Evolutionary conservation across 306 rosid species (phyloP).

Genomic region (Ammopiptanthus mongolicus): DNA sequence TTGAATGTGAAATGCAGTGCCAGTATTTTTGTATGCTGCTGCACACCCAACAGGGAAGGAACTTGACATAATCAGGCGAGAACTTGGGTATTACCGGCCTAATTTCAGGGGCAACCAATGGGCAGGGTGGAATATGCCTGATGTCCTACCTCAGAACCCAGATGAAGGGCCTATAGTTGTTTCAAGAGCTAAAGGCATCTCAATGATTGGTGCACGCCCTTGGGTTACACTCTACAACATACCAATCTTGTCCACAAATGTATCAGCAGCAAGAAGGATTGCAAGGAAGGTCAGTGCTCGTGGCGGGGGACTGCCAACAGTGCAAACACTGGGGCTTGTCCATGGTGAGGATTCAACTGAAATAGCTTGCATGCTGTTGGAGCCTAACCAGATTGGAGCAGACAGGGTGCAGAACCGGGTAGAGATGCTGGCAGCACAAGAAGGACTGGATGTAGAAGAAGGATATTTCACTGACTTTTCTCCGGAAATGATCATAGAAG

Average conservation of each 20-base stretch:
- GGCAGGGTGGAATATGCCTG: slow-evolving; percentile 80
- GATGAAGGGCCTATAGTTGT: slow-evolving; percentile 57
- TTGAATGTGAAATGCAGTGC: slow-evolving; percentile 46
- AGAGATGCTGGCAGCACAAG: slow-evolving; percentile 64
- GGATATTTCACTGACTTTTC: slow-evolving; percentile 81
- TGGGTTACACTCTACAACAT: slow-evolving; percentile 67
- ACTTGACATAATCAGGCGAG: slow-evolving; percentile 60
- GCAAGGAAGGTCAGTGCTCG: slow-evolving; percentile 77
- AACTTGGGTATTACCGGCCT: slow-evolving; percentile 62
- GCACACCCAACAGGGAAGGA: slow-evolving; percentile 86
- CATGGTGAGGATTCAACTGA: slow-evolving; percentile 63
- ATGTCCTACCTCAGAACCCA: slow-evolving; percentile 48
- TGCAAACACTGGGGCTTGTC: slow-evolving; percentile 55
- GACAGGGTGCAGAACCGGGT: slow-evolving; percentile 68
- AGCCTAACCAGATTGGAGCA: slow-evolving; percentile 71
- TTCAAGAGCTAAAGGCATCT: slow-evolving; percentile 51
- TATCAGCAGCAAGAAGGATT: slow-evolving; percentile 43
- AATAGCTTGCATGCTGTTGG: slow-evolving; percentile 76
- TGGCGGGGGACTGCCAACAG: slow-evolving; percentile 88
- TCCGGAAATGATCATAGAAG: slow-evolving; percentile 57
- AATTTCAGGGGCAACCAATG: slow-evolving; percentile 70
- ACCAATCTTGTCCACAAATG: slow-evolving; percentile 56
- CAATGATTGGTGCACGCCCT: slow-evolving; percentile 75
- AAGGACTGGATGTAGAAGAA: slow-evolving; percentile 70
- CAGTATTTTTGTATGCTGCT: slow-evolving; percentile 74